These are phyloP conservation scores for Conoideocrella luteorostrata DNA, from an alignment of 2,329 filamentous ascomycete species.

Conservation along the genomic window DNA sequence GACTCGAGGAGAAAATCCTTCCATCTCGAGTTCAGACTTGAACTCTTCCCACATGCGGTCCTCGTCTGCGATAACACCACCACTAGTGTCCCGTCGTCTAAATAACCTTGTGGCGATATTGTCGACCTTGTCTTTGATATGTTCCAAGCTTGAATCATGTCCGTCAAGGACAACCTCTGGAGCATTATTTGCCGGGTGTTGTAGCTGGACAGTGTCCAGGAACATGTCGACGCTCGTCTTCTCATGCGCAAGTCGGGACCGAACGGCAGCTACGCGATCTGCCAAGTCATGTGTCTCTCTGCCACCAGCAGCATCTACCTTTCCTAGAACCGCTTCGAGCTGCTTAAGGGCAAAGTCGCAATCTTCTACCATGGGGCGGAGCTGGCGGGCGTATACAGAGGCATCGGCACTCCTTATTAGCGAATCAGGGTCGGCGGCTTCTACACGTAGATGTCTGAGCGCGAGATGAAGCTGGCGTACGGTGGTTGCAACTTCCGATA, in stretches of 20 bases:
- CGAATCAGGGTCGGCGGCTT: constrained; percentile 51
- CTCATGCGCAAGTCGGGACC: constrained; percentile 42
- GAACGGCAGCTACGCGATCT: constrained; percentile 34
- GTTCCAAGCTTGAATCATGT: constrained; percentile 39
- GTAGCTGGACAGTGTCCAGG: constrained; percentile 50
- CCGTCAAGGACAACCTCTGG: constrained; percentile 27
- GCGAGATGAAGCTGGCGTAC: constrained; percentile 49
- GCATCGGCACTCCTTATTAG: constrained; percentile 40
- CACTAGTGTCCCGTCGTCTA: constrained; percentile 30
- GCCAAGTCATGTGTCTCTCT: constrained; percentile 27
- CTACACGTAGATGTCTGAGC: constrained; percentile 51
- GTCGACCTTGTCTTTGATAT: constrained; percentile 56
- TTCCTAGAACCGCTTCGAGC: constrained; percentile 46
- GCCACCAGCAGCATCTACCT: constrained; percentile 28
- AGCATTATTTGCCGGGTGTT: constrained; percentile 34
- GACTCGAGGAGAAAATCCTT: constrained; percentile 51
- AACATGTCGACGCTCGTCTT: constrained; percentile 49
- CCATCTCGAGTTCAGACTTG: constrained; percentile 48
- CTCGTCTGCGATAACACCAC: constrained; percentile 35
- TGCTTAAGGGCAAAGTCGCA: constrained; percentile 49
- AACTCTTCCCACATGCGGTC: constrained; percentile 54
- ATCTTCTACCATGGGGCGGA: constrained; percentile 47
- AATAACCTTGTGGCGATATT: constrained; percentile 47
- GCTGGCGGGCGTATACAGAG: constrained; percentile 40
- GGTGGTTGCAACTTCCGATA: constrained; percentile 44